A percentile compares a stretch with the other conserved stretches of the same genome.
Conservation (phyloP, 2,329 filamentous ascomycete genomes). For the Colletotrichum nymphaeae region DNA sequence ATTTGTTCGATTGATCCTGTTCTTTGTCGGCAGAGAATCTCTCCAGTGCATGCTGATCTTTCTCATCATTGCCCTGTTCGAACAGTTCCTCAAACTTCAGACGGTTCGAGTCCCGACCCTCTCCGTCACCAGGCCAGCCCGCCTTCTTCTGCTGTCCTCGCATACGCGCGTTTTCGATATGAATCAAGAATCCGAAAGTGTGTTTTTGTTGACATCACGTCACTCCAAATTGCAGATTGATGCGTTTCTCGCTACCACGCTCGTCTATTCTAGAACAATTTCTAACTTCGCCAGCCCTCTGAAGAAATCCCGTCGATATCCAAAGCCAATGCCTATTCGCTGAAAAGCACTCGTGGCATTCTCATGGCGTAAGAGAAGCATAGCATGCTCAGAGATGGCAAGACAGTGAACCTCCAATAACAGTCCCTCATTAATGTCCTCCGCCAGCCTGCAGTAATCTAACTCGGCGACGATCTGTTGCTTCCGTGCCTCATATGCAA, state of each 20-base stretch:
- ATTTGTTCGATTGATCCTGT: too few relatives aligned
- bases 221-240: too few relatives aligned
- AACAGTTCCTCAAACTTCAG: slow-evolving; percentile 17
- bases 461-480: neutral
- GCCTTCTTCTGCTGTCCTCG: neutral
- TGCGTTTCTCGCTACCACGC: too few relatives aligned
- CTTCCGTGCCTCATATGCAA: neutral
- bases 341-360: neutral
- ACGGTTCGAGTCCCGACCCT: slow-evolving; percentile 25
- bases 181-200: too few relatives aligned
- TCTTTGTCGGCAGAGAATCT: too few relatives aligned
- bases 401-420: neutral
- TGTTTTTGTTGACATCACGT: too few relatives aligned
- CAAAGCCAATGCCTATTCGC: neutral
- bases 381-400: neutral
- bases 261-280: too few relatives aligned
- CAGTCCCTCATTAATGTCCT: neutral
- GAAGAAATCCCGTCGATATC: neutral
- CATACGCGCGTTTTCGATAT: too few relatives aligned
- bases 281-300: neutral
- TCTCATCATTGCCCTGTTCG: neutral
- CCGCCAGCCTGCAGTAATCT: neutral
- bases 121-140: slow-evolving; percentile 33
- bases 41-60: neutral
- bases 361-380: neutral